Percentiles rank a stretch among this genome's conserved stretches.
Conservation (phyloP, 2,329 filamentous ascomycete genomes). For the Penicillium concentricum region DNA sequence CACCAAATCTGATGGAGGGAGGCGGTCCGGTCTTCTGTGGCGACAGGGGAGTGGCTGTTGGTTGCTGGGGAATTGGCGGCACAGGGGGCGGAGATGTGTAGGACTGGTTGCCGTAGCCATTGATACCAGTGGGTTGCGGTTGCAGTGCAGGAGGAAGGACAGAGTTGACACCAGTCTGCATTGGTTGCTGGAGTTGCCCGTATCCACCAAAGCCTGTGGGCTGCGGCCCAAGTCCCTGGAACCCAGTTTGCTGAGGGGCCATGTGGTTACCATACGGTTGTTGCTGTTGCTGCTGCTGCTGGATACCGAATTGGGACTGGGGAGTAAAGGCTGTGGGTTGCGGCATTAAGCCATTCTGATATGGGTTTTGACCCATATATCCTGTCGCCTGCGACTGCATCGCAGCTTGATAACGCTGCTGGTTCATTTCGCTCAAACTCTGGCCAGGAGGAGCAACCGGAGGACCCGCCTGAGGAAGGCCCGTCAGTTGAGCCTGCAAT, state of each 20-base stretch:
- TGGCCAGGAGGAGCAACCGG: constrained; percentile 72
- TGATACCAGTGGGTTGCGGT: constrained; percentile 51
- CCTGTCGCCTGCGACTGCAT: constrained; percentile 65
- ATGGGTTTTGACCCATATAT: constrained; percentile 48
- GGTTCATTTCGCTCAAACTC: constrained; percentile 70
- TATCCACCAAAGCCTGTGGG: constrained; percentile 54
- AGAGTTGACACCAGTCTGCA: constrained; percentile 49
- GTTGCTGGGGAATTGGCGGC: constrained; percentile 59
- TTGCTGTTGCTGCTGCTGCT: constrained; percentile 49
- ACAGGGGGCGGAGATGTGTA: constrained; percentile 53
- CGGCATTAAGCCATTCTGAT: constrained; percentile 43
- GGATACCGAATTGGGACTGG: constrained; percentile 46
- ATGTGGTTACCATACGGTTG: constrained; percentile 14
- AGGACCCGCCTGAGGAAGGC: constrained; percentile 55
- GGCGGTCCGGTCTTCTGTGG: constrained; percentile 83
- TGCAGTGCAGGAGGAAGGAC: constrained; percentile 55
- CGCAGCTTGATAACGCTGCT: constrained; percentile 61
- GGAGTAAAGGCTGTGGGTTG: constrained; percentile 50
- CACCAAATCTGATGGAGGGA: constrained; percentile 85
- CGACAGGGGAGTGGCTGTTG: constrained; percentile 61
- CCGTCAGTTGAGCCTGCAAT: constrained; percentile 82
- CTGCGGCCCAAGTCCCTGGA: constrained; percentile 50
- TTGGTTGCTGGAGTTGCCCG: constrained; percentile 50
- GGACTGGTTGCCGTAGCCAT: constrained; percentile 49
- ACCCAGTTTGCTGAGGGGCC: constrained; percentile 42